A percentile compares a stretch with the other conserved stretches of the same genome.
Evolutionary conservation across 2,329 filamentous ascomycete genomes (phyloP).

Genomic region (Fusarium cicatricum): DNA sequence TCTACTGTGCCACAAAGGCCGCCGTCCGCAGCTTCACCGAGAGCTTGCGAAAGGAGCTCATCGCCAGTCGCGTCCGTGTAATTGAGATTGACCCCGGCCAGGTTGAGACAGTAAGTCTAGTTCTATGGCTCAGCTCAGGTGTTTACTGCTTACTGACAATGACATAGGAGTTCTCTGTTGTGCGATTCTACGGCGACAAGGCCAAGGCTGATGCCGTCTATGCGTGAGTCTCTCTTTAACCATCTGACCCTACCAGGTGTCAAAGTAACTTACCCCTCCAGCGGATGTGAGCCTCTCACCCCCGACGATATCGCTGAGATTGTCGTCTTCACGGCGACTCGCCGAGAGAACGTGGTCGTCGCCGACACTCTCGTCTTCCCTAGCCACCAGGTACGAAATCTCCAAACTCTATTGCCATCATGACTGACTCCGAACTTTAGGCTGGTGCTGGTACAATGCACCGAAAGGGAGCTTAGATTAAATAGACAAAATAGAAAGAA

Average conservation of each 20-base stretch:
- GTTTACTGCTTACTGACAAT: slow-evolving; percentile 1
- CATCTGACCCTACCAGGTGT: no score
- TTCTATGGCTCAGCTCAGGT: background rate
- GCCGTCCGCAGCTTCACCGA: slow-evolving; percentile 88
- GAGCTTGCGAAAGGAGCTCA: slow-evolving; percentile 81
- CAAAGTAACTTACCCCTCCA: slow-evolving; percentile 44
- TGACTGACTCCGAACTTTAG: slow-evolving; percentile 29
- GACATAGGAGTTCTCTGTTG: slow-evolving; percentile 80
- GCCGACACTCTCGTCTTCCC: slow-evolving; percentile 89
- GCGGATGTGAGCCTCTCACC: slow-evolving; percentile 82
- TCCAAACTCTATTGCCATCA: no score
- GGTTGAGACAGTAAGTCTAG: slow-evolving; percentile 76
- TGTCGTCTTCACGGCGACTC: slow-evolving; percentile 83
- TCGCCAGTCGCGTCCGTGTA: slow-evolving; percentile 80
- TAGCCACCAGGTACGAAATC: slow-evolving; percentile 76
- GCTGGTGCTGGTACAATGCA: slow-evolving; percentile 47
- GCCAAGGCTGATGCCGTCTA: slow-evolving; percentile 90
- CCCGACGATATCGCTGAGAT: slow-evolving; percentile 92
- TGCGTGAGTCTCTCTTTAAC: slow-evolving; percentile 61
- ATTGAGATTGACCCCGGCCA: slow-evolving; percentile 93
- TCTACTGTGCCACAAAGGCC: slow-evolving; percentile 94
- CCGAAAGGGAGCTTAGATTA: slow-evolving; percentile 34
- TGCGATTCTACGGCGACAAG: slow-evolving; percentile 89
- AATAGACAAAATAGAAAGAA: slow-evolving; percentile 9
- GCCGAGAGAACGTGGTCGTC: slow-evolving; percentile 89